A percentile compares a stretch with the other conserved stretches of the same genome.
These are phyloP conservation scores for Zygosaccharomyces pseudobailii DNA, from an alignment of 1,139 yeast species.

Conservation along the genomic window DNA sequence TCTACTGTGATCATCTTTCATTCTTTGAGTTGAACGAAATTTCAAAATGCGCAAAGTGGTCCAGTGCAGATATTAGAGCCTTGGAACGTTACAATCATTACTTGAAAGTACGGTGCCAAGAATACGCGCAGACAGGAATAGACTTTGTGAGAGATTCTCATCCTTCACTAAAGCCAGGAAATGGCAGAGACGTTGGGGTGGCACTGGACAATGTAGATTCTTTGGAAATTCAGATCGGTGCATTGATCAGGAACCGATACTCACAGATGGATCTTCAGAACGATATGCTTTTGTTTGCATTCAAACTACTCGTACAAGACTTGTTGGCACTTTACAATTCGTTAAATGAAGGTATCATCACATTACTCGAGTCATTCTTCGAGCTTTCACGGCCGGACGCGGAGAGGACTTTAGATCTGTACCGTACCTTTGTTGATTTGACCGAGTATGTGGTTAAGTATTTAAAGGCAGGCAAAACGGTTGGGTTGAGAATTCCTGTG, in stretches of 20 bases:
- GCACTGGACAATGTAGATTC: constrained; percentile 74
- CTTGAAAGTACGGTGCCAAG: constrained; percentile 62
- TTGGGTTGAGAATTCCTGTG: constrained; percentile 89
- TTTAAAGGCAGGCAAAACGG: constrained; percentile 82
- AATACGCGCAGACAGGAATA: constrained; percentile 55
- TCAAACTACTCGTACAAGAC: constrained; percentile 82
- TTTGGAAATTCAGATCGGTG: constrained; percentile 74
- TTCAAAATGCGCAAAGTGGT: constrained; percentile 32
- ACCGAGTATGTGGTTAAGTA: constrained; percentile 86
- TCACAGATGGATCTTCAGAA: constrained; percentile 65
- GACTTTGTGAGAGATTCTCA: constrained; percentile 78
- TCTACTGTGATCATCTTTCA: constrained; percentile 54
- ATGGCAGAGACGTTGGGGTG: constrained; percentile 73
- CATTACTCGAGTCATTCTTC: constrained; percentile 86
- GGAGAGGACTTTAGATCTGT: constrained; percentile 75
- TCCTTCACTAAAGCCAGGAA: constrained; percentile 44
- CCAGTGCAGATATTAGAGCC: constrained; percentile 55
- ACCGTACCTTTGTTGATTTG: constrained; percentile 78
- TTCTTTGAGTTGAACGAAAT: constrained; percentile 43
- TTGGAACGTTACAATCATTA: constrained; percentile 69
- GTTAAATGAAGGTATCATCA: constrained; percentile 91
- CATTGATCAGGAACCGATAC: constrained; percentile 69
- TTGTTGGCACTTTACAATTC: constrained; percentile 79
- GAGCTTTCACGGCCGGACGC: constrained; percentile 88
- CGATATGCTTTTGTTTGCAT: constrained; percentile 78